Conservation (phyloP, 306 rosid species). For the Lithocarpus polystachyus region DNA sequence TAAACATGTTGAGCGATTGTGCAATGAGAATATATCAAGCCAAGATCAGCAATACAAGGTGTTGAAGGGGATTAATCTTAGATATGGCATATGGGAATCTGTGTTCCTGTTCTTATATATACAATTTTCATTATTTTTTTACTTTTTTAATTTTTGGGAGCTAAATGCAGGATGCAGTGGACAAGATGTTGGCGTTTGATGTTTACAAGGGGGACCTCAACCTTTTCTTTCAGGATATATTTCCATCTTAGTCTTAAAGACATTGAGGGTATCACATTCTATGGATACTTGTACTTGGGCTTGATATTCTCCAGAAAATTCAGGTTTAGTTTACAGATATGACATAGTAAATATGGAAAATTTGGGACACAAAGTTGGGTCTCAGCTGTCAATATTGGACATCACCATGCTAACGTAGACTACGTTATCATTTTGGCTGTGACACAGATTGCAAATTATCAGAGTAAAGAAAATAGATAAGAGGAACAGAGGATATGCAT, state of each 20-base stretch:
- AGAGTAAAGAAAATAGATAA: not conserved
- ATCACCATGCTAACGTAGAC: not conserved
- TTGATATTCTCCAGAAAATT: not conserved
- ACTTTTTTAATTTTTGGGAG: not conserved
- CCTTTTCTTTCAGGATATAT: constrained; percentile 61
- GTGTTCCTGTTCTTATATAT: not conserved
- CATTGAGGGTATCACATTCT: constrained; percentile 10
- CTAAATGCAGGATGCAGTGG: constrained; percentile 61
- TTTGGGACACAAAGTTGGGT: not conserved
- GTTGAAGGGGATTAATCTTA: constrained; percentile 19
- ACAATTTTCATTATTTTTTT: not conserved
- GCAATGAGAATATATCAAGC: constrained; percentile 53
- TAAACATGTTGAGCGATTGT: constrained; percentile 50
- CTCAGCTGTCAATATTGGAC: not conserved
- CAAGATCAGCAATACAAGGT: constrained; percentile 75
- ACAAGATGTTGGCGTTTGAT: constrained; percentile 71
- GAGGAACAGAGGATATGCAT: too few relatives aligned
- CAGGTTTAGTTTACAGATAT: not conserved
- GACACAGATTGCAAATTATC: not conserved
- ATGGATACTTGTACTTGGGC: not conserved
- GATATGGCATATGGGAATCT: constrained; percentile 15
- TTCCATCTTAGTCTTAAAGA: constrained; percentile 27
- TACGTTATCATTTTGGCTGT: not conserved
- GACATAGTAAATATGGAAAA: not conserved
- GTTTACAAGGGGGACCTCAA: constrained; percentile 53